Evolutionary conservation across 306 rosid genomes (phyloP).

Genomic region (Rubus parviflorus): DNA sequence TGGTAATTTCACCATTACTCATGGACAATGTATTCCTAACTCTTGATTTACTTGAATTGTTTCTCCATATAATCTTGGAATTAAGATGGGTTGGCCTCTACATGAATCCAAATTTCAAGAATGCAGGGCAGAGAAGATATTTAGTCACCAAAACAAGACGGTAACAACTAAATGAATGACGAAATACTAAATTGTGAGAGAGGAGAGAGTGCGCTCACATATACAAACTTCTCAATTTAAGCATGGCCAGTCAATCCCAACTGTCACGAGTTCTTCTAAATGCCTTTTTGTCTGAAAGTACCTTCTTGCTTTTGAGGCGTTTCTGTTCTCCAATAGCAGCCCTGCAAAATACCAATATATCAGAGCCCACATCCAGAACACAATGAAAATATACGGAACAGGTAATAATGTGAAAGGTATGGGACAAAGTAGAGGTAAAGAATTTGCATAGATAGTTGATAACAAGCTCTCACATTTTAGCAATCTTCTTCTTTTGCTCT

Average conservation of each 20-base stretch:
- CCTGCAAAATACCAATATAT: conserved; percentile 39
- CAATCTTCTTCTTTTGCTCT: conserved; percentile 94
- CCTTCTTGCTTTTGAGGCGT: conserved; percentile 93
- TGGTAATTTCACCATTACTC: neutral
- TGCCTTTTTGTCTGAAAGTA: conserved; percentile 70
- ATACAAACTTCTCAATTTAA: neutral
- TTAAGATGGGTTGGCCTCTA: neutral
- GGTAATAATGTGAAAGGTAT: neutral
- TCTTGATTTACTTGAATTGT: conserved; percentile 2
- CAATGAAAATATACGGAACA: conserved; percentile 17
- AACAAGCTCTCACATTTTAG: conserved; percentile 62
- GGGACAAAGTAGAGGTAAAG: neutral
- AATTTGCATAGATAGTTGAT: conserved; percentile 11
- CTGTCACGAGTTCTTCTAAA: conserved; percentile 78
- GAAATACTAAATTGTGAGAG: neutral
- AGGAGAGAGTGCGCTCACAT: neutral
- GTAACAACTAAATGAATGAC: neutral
- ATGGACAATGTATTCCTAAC: neutral
- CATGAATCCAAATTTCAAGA: neutral
- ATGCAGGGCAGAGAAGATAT: neutral
- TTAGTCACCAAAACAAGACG: neutral
- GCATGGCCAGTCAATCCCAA: conserved; percentile 53
- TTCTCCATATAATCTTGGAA: neutral
- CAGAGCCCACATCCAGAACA: conserved; percentile 13
- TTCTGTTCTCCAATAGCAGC: conserved; percentile 90